Evolutionary conservation across 495 filamentous ascomycete species (phyloP).

Genomic region (Penicillium egyptiacum): DNA sequence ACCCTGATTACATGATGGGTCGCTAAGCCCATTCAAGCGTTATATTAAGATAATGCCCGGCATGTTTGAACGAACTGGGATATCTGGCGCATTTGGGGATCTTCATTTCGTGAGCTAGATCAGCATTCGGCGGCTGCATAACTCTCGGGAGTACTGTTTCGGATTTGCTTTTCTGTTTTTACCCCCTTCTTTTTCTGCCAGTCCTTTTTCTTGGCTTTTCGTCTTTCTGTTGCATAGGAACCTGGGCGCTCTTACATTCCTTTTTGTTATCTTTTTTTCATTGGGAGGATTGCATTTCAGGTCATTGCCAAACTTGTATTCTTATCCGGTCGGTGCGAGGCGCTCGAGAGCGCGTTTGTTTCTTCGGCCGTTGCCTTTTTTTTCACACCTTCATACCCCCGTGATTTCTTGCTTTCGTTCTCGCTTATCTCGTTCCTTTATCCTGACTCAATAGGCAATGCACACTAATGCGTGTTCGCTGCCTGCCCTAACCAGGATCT

Average conservation of each 20-base stretch:
- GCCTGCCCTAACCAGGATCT: conserved; percentile 5
- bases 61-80: conserved; percentile 50
- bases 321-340: conserved; percentile 31
- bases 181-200: conserved; percentile 17
- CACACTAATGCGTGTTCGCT: conserved; percentile 12
- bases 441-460: conserved; percentile 6
- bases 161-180: conserved; percentile 32
- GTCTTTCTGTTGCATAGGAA: conserved; percentile 37
- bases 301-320: conserved; percentile 37
- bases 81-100: conserved; percentile 50
- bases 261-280: conserved; percentile 20
- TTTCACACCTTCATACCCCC: conserved; percentile 34
- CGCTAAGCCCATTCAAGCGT: conserved; percentile 38
- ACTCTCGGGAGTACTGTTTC: conserved; percentile 46
- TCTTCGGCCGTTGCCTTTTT: conserved; percentile 35
- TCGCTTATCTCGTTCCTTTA: conserved; percentile 16
- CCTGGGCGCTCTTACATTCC: conserved; percentile 41
- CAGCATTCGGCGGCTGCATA: conserved; percentile 50
- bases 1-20: conserved; percentile 63
- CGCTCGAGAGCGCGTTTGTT: conserved; percentile 28
- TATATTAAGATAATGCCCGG: conserved; percentile 46
- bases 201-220: conserved; percentile 14
- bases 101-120: conserved; percentile 47
- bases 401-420: conserved; percentile 20
- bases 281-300: conserved; percentile 42